phyloP scores from a whole-genome alignment of 2,329 filamentous ascomycete species.

The Neodidymelliopsis sp. region DNA sequence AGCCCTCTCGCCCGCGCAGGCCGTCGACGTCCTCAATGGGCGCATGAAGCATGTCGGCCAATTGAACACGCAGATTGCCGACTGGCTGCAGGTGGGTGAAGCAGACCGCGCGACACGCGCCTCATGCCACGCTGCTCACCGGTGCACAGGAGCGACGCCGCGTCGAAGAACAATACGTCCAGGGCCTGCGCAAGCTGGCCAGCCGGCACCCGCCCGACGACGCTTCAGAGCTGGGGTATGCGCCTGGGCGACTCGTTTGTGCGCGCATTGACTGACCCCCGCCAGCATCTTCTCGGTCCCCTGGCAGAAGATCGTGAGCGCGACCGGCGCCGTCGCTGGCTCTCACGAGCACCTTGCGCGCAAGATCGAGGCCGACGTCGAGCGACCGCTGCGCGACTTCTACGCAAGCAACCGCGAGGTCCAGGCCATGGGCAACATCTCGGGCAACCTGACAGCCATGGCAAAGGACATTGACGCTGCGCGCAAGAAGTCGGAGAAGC shows the following conservation, averaged over 20 bases:
- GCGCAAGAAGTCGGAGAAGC: slow-evolving; percentile 84
- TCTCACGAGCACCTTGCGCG: slow-evolving; percentile 83
- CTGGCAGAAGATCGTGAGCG: slow-evolving; percentile 86
- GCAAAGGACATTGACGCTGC: slow-evolving; percentile 86
- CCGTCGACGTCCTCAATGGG: slow-evolving; percentile 82
- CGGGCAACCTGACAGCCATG: slow-evolving; percentile 79
- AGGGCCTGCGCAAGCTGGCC: slow-evolving; percentile 80
- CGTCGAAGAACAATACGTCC: slow-evolving; percentile 88
- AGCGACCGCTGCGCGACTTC: slow-evolving; percentile 81
- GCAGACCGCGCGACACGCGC: slow-evolving; percentile 3
- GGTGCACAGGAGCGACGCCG: slow-evolving; percentile 81
- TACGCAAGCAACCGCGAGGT: slow-evolving; percentile 75
- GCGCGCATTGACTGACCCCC: slow-evolving; percentile 33
- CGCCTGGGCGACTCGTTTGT: slow-evolving; percentile 16
- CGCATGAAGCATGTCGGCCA: slow-evolving; percentile 86
- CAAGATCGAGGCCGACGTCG: slow-evolving; percentile 88
- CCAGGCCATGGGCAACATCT: slow-evolving; percentile 80
- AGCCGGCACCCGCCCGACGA: slow-evolving; percentile 77
- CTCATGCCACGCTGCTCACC: slow-evolving; percentile 28
- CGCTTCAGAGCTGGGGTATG: slow-evolving; percentile 85
- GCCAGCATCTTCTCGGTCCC: slow-evolving; percentile 84
- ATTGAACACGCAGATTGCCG: slow-evolving; percentile 89
- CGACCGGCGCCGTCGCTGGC: slow-evolving; percentile 80
- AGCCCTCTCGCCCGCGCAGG: slow-evolving; percentile 80
- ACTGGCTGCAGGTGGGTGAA: slow-evolving; percentile 91